Evolutionary conservation across 805 yeast species (phyloP).

Genomic region (Hanseniaspora mollemarum): DNA sequence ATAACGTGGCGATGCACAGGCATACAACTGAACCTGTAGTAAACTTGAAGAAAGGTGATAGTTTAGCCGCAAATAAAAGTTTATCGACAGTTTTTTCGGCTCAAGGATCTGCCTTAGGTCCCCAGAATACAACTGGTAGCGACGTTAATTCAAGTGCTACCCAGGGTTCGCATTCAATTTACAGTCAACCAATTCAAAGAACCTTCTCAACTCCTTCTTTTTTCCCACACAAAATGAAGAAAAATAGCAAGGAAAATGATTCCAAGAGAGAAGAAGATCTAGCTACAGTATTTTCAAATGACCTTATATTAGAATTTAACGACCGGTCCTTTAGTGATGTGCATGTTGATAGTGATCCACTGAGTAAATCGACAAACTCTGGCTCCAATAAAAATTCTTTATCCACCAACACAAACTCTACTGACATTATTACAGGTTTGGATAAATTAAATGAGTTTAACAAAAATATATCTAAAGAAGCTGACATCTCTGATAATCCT

Average conservation of each 20-base stretch:
- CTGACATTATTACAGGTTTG: background rate
- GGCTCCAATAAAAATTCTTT: background rate
- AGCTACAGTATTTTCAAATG: background rate
- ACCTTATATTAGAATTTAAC: background rate
- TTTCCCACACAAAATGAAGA: slow-evolving; percentile 11
- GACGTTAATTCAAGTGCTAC: background rate
- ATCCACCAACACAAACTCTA: background rate
- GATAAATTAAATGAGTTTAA: background rate
- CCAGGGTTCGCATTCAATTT: background rate
- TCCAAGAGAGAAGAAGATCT: background rate
- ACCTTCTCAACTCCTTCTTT: slow-evolving; percentile 14
- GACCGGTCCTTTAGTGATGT: background rate
- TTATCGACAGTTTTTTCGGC: background rate
- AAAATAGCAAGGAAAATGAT: background rate
- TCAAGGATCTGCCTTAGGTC: background rate
- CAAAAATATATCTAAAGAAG: background rate
- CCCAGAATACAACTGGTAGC: background rate
- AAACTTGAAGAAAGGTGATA: background rate
- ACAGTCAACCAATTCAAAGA: background rate
- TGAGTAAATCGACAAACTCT: no score
- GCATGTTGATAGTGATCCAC: background rate
- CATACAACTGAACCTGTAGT: background rate
- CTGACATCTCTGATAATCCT: background rate
- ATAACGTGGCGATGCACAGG: background rate
- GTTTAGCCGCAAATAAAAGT: background rate